Conservation (phyloP, 192 early-diverging fungal genomes). For the Geranomyces michiganensis region DNA sequence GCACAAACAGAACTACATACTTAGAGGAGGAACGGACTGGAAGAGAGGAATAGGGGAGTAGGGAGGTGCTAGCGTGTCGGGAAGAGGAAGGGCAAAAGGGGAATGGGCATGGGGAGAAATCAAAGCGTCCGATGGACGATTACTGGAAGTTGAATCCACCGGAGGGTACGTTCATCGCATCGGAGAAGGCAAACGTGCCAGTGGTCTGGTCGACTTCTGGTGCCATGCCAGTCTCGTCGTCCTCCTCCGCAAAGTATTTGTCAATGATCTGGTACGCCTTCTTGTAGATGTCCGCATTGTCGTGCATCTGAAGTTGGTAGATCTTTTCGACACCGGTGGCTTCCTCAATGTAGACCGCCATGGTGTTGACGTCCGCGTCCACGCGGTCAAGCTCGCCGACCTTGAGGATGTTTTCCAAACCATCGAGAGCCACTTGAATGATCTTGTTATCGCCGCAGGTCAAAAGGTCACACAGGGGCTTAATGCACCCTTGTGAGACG, state of each 20-base stretch:
- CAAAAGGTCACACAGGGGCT: constrained; percentile 93
- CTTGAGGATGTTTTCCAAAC: constrained; percentile 96
- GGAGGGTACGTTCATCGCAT: constrained; percentile 65
- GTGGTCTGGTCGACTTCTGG: constrained; percentile 75
- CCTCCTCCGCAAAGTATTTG: constrained; percentile 91
- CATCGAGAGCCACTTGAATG: constrained; percentile 95
- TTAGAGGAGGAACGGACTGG: background rate
- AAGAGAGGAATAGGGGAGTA: background rate
- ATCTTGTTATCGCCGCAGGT: constrained; percentile 93
- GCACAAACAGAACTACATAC: constrained; percentile 2
- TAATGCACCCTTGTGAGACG: constrained; percentile 90
- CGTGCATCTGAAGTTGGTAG: constrained; percentile 91
- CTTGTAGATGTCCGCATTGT: constrained; percentile 94
- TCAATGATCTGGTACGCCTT: constrained; percentile 96
- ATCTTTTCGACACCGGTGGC: constrained; percentile 95
- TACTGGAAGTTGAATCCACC: constrained; percentile 82
- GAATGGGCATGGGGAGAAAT: background rate
- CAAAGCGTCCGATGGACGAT: background rate
- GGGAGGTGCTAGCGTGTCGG: background rate
- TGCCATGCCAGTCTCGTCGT: constrained; percentile 64
- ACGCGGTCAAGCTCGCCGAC: constrained; percentile 87
- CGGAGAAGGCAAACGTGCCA: constrained; percentile 77
- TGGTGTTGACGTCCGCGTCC: constrained; percentile 74
- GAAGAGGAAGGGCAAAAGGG: constrained; percentile 1
- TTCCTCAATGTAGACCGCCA: constrained; percentile 89